These are phyloP conservation scores for Rhizopogon rudus DNA, from an alignment of 768 basidiomycete species.

Conservation along the genomic window DNA sequence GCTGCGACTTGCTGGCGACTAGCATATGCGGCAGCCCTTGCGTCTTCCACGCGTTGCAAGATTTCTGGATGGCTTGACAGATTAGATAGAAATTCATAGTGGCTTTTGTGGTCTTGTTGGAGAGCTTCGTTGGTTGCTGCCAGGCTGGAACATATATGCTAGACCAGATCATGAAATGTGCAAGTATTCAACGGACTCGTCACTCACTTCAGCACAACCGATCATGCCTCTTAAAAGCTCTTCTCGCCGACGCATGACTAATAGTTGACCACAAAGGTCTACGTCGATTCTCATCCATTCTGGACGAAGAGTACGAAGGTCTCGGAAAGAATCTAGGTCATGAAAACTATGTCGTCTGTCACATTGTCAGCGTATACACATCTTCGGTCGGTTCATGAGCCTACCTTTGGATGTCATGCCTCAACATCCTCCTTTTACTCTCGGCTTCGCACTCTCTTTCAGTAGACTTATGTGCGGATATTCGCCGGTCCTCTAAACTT, in stretches of 20 bases:
- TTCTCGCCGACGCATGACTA: slow-evolving; percentile 65
- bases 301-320: slow-evolving; percentile 42
- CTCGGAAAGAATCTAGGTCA: slow-evolving; percentile 47
- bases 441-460: slow-evolving; percentile 10
- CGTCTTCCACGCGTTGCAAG: slow-evolving; percentile 47
- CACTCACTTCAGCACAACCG: slow-evolving; percentile 48
- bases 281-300: slow-evolving; percentile 78
- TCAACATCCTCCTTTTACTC: slow-evolving; percentile 5
- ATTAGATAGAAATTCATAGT: slow-evolving; percentile 41
- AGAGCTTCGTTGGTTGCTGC: slow-evolving; percentile 51
- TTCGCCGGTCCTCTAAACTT: slow-evolving; percentile 13
- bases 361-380: slow-evolving; percentile 1
- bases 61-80: slow-evolving; percentile 44
- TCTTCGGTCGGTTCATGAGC: not conserved
- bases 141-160: slow-evolving; percentile 51
- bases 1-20: slow-evolving; percentile 48
- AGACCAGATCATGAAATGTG: slow-evolving; percentile 1
- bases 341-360: slow-evolving; percentile 62
- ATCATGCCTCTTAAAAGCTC: slow-evolving; percentile 63
- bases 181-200: slow-evolving; percentile 1
- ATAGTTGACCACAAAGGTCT: slow-evolving; percentile 67
- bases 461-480: not conserved
- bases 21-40: slow-evolving; percentile 45
- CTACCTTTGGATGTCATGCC: slow-evolving; percentile 1
- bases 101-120: slow-evolving; percentile 53